These are phyloP conservation scores for Spathaspora boniae DNA, from an alignment of 805 yeast species.

Conservation along the genomic window DNA sequence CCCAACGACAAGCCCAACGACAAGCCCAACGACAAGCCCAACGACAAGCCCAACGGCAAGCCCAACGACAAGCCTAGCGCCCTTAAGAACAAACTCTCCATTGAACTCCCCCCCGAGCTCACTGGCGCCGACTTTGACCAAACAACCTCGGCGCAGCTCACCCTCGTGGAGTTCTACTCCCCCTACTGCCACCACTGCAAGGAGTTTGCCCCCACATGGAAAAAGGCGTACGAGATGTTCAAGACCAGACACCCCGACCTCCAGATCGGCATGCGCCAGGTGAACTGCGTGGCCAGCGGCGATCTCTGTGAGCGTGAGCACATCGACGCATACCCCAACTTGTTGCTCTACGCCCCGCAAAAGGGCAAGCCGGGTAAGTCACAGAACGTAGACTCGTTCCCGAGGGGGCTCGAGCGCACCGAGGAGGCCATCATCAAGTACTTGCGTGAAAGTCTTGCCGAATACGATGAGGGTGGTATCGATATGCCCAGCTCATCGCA, in stretches of 20 bases:
- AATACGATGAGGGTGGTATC: slow-evolving; percentile 33
- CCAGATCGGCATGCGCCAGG: slow-evolving; percentile 62
- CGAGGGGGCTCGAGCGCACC: slow-evolving; percentile 43
- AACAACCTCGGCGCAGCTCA: slow-evolving; percentile 49
- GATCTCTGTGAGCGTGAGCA: slow-evolving; percentile 75
- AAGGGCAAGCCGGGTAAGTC: slow-evolving; percentile 28
- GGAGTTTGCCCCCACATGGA: slow-evolving; percentile 80
- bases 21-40: not conserved
- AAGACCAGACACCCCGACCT: slow-evolving; percentile 41
- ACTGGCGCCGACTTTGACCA: slow-evolving; percentile 49
- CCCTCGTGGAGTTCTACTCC: slow-evolving; percentile 84
- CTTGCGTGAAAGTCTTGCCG: slow-evolving; percentile 51
- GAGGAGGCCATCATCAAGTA: slow-evolving; percentile 49
- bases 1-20: not conserved
- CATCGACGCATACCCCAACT: slow-evolving; percentile 63
- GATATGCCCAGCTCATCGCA: slow-evolving; percentile 41
- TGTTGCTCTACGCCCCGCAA: slow-evolving; percentile 65
- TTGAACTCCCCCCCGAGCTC: slow-evolving; percentile 52
- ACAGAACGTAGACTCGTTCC: slow-evolving; percentile 41
- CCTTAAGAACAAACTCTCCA: not conserved
- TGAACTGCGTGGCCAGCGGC: slow-evolving; percentile 82
- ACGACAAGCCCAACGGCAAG: not conserved
- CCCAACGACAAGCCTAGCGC: not conserved
- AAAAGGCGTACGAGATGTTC: slow-evolving; percentile 52
- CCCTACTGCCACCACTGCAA: slow-evolving; percentile 88